These are phyloP conservation scores for Chloris gayana DNA, from an alignment of 176 grass and related monocot genomes.

Conservation along the genomic window DNA sequence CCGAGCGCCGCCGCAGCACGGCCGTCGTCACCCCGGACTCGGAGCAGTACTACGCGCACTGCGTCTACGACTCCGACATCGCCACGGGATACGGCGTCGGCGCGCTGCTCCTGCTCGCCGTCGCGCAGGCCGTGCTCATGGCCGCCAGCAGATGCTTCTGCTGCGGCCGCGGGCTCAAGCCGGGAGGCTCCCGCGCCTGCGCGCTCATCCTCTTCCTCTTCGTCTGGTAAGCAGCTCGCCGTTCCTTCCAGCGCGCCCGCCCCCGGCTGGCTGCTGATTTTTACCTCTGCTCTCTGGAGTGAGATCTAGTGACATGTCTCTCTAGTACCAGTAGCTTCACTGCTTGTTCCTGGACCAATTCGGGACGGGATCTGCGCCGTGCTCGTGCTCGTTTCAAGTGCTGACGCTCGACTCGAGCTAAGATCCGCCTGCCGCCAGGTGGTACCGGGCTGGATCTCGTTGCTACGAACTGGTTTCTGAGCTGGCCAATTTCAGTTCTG, in stretches of 20 bases:
- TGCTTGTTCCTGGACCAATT: not conserved
- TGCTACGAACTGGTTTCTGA: too few relatives aligned
- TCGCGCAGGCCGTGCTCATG: slow-evolving; percentile 67
- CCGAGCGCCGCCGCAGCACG: slow-evolving; percentile 92
- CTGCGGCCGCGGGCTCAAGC: slow-evolving; percentile 80
- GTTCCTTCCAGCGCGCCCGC: not conserved
- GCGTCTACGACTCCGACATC: slow-evolving; percentile 87
- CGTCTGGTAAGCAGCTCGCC: slow-evolving; percentile 54
- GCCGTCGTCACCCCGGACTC: slow-evolving; percentile 60
- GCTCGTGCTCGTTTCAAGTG: not conserved
- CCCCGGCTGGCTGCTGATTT: too few relatives aligned
- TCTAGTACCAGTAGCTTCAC: not conserved
- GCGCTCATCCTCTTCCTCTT: slow-evolving; percentile 75
- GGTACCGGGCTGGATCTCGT: not conserved
- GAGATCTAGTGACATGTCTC: not conserved
- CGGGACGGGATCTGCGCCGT: not conserved
- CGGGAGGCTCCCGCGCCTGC: slow-evolving; percentile 74
- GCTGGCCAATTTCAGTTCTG: too few relatives aligned
- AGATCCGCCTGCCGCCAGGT: slow-evolving; percentile 34
- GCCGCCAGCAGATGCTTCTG: slow-evolving; percentile 80
- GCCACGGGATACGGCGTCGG: slow-evolving; percentile 81
- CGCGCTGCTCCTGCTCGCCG: slow-evolving; percentile 70
- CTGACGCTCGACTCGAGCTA: not conserved
- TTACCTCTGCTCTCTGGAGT: not conserved
- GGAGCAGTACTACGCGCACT: slow-evolving; percentile 73